These are phyloP conservation scores for Suhomyces guaymorum DNA, from an alignment of 1,139 yeast genomes.

Conservation along the genomic window DNA sequence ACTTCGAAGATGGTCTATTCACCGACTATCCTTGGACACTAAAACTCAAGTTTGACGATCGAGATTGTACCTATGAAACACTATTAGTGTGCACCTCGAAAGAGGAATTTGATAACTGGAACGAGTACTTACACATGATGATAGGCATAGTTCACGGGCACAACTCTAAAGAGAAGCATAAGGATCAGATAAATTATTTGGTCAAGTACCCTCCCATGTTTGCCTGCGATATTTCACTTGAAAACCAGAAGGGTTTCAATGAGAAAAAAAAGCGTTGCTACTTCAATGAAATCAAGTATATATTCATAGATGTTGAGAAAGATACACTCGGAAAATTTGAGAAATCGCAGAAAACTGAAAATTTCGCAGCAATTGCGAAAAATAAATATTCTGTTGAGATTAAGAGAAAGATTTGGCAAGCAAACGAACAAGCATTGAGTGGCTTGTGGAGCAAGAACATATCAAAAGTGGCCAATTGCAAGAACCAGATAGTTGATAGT, in stretches of 20 bases:
- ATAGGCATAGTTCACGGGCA: conserved; percentile 45
- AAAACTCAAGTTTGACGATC: conserved; percentile 50
- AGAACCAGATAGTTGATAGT: too few species aligned
- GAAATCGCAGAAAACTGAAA: conserved; percentile 5
- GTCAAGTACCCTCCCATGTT: conserved; percentile 18
- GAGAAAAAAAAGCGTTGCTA: conserved; percentile 21
- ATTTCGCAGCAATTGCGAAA: too few species aligned
- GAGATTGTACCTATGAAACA: conserved; percentile 45
- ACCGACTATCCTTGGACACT: conserved; percentile 32
- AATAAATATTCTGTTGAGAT: not conserved
- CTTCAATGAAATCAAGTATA: conserved; percentile 14
- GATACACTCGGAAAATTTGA: not conserved
- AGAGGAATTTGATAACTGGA: conserved; percentile 46
- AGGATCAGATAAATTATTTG: conserved; percentile 11
- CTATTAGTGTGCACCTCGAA: conserved; percentile 36
- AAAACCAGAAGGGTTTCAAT: too few species aligned
- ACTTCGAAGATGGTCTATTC: conserved; percentile 39
- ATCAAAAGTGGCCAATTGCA: too few species aligned
- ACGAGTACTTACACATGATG: conserved; percentile 31
- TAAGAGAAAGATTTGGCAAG: not conserved
- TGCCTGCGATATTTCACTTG: conserved; percentile 18
- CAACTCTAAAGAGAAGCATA: conserved; percentile 34
- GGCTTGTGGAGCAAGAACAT: too few species aligned
- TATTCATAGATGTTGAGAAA: conserved; percentile 14
- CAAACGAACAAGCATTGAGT: too few species aligned